Percentiles rank a stretch among this genome's conserved stretches.
These are phyloP conservation scores for Megacollybia marginata DNA, from an alignment of 768 basidiomycete species.

Conservation along the genomic window DNA sequence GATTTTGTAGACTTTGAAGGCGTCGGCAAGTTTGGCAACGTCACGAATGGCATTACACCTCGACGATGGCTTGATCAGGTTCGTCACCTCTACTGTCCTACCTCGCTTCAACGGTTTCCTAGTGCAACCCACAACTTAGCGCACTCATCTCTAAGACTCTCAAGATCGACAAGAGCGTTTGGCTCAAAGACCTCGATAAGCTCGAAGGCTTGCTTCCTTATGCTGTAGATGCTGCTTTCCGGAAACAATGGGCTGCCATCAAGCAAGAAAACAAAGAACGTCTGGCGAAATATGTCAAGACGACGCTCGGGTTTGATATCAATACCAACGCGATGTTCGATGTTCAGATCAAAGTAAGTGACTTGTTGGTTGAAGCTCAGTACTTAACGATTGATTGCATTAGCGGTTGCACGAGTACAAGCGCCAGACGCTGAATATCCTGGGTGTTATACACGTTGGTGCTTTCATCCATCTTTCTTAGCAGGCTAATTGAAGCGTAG, in stretches of 20 bases:
- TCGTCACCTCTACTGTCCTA: not conserved
- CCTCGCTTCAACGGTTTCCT: conserved; percentile 23
- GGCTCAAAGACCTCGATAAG: conserved; percentile 79
- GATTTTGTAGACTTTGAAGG: conserved; percentile 95
- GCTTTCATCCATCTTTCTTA: not conserved
- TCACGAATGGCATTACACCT: conserved; percentile 93
- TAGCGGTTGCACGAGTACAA: conserved; percentile 92
- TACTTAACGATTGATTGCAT: not conserved
- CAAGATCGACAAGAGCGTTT: conserved; percentile 62
- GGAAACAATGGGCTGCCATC: conserved; percentile 72
- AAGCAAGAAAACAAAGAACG: conserved; percentile 90
- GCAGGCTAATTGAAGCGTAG: conserved; percentile 24
- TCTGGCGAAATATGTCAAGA: conserved; percentile 69
- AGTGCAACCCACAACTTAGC: conserved; percentile 88
- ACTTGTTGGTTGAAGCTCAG: conserved; percentile 10
- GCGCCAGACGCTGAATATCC: conserved; percentile 92
- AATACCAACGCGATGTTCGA: conserved; percentile 81
- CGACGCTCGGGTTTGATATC: conserved; percentile 60
- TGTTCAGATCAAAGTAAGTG: conserved; percentile 75
- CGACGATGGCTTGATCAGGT: conserved; percentile 88
- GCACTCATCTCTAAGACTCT: conserved; percentile 80
- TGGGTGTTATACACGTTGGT: conserved; percentile 80
- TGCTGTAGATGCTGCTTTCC: conserved; percentile 69
- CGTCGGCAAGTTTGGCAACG: conserved; percentile 78
- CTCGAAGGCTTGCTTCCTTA: conserved; percentile 72